Conservation (phyloP, 352 stramenopile genomes). For the Phytopythium sindhum region DNA sequence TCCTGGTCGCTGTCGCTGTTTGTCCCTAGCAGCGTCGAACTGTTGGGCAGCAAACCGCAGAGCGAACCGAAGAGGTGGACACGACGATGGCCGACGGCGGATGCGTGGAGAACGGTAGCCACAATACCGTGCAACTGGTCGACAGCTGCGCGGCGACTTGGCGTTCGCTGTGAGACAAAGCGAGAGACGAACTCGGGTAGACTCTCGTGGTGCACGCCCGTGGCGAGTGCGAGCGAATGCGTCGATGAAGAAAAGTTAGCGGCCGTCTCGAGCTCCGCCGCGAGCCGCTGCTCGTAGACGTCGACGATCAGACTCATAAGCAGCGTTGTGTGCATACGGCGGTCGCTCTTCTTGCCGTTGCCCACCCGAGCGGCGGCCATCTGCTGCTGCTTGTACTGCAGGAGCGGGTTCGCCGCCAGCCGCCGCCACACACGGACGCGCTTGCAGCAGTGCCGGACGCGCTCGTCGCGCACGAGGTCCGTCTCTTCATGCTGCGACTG, state of each 20-base stretch:
- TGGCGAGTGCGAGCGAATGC: background rate
- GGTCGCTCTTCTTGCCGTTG: conserved; percentile 48
- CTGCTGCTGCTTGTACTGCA: conserved; percentile 57
- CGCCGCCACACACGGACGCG: conserved; percentile 66
- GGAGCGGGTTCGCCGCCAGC: conserved; percentile 58
- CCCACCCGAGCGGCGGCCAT: conserved; percentile 14
- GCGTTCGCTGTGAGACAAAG: conserved; percentile 44
- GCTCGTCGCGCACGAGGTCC: conserved; percentile 54
- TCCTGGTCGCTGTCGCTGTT: background rate
- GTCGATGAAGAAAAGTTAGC: background rate
- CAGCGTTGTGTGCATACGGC: conserved; percentile 66
- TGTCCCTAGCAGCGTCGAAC: background rate
- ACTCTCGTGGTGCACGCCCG: conserved; percentile 27
- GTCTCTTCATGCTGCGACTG: conserved; percentile 14
- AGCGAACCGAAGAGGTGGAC: conserved; percentile 59
- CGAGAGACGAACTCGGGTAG: conserved; percentile 71
- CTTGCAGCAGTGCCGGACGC: conserved; percentile 69
- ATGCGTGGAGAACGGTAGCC: conserved; percentile 41
- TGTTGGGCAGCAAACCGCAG: conserved; percentile 35
- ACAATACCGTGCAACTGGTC: conserved; percentile 64
- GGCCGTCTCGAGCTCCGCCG: conserved; percentile 34
- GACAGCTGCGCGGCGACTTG: conserved; percentile 39
- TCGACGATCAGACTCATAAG: conserved; percentile 72
- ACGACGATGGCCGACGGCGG: conserved; percentile 35
- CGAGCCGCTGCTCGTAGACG: conserved; percentile 63